These are phyloP conservation scores for Saccharomyces hybrid DNA, from an alignment of 1,139 yeast genomes.

Conservation along the genomic window DNA sequence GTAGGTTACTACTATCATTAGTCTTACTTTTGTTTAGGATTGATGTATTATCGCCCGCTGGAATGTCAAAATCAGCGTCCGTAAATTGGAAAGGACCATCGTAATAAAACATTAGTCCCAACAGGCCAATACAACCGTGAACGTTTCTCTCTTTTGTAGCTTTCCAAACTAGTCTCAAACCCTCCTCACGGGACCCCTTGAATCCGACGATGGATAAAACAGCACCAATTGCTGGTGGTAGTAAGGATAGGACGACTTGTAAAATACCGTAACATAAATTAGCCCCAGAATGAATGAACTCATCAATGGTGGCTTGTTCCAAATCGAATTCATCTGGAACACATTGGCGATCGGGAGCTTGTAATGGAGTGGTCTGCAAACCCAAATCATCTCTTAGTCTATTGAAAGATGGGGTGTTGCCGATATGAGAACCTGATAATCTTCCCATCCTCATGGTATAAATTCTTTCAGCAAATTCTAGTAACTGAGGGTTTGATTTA, in stretches of 20 bases:
- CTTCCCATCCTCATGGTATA: constrained; percentile 57
- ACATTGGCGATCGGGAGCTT: constrained; percentile 9
- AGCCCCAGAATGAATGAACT: constrained; percentile 86
- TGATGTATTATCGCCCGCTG: constrained; percentile 5
- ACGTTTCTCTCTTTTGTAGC: constrained; percentile 71
- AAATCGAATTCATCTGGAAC: constrained; percentile 20
- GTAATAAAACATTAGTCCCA: constrained; percentile 76
- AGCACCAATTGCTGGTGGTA: constrained; percentile 86
- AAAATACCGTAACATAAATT: constrained; percentile 85
- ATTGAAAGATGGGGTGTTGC: constrained; percentile 40
- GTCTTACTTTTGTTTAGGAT: constrained; percentile 5
- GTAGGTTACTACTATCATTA: constrained; percentile 10
- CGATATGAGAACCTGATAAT: constrained; percentile 54
- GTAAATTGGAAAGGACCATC: constrained; percentile 94
- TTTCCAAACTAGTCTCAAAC: constrained; percentile 79
- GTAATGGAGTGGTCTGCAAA: constrained; percentile 9
- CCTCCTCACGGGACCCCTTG: constrained; percentile 76
- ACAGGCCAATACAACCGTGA: constrained; percentile 83
- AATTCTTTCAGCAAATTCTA: constrained; percentile 49
- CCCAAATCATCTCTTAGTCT: constrained; percentile 40
- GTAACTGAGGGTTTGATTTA: constrained; percentile 42
- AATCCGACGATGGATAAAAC: constrained; percentile 88
- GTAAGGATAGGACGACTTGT: constrained; percentile 80
- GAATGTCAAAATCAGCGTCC: constrained; percentile 68
- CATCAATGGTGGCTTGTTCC: constrained; percentile 62